Conservation (phyloP, 805 yeast species). For the Pachysolen tannophilus region DNA sequence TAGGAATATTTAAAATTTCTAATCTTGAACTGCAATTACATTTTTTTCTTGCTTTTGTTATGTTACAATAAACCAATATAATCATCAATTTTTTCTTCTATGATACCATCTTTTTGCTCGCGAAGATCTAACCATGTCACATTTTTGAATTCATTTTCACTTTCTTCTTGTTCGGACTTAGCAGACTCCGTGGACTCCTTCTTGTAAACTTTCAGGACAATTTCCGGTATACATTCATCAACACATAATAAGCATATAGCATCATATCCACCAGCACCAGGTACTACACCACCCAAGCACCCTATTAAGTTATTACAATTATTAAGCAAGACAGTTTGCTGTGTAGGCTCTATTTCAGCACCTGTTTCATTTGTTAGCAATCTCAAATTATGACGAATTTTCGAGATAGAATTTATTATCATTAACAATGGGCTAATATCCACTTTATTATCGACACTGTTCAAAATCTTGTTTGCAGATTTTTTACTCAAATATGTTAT, state of each 20-base stretch:
- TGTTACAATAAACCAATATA: constrained; percentile 6
- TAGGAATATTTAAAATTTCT: no score
- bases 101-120: constrained; percentile 55
- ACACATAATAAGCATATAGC: constrained; percentile 73
- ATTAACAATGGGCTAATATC: constrained; percentile 22
- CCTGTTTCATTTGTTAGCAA: constrained; percentile 55
- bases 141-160: constrained; percentile 22
- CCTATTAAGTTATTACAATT: constrained; percentile 51
- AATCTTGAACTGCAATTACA: background rate
- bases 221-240: constrained; percentile 29
- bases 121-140: constrained; percentile 64
- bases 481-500: constrained; percentile 15
- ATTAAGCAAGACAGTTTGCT: constrained; percentile 67
- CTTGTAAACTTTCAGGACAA: constrained; percentile 13
- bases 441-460: constrained; percentile 5
- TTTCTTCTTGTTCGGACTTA: constrained; percentile 11
- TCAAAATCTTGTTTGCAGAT: constrained; percentile 10
- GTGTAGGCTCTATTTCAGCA: constrained; percentile 82
- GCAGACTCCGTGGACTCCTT: background rate
- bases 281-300: constrained; percentile 92
- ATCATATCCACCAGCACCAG: constrained; percentile 98
- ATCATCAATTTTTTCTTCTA: constrained; percentile 34
- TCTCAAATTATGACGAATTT: constrained; percentile 53
- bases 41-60: background rate
- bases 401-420: constrained; percentile 31